These are phyloP conservation scores for Pyrrhoderma noxium DNA, from an alignment of 1,284 basidiomycete species.

Conservation along the genomic window DNA sequence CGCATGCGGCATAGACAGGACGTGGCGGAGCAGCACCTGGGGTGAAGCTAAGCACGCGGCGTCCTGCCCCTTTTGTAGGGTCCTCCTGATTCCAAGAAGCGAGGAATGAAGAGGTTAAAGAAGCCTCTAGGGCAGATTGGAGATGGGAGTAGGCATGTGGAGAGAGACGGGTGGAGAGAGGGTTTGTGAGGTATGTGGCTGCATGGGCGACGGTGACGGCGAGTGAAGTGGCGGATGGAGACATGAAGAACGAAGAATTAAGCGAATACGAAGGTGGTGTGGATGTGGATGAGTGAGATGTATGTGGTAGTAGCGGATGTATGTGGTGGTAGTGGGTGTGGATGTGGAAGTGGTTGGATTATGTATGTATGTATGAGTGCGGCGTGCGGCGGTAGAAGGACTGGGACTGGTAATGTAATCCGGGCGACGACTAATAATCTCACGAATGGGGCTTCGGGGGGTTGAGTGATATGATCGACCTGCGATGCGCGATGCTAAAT, in stretches of 20 bases:
- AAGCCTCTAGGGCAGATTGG: slow-evolving; percentile 60
- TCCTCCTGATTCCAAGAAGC: slow-evolving; percentile 51
- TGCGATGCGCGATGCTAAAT: slow-evolving; percentile 47
- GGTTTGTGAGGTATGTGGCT: slow-evolving; percentile 57
- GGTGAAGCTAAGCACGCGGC: slow-evolving; percentile 66
- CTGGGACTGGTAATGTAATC: slow-evolving; percentile 22
- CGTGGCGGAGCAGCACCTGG: slow-evolving; percentile 62
- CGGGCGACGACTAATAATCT: no score
- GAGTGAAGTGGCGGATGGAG: slow-evolving; percentile 45
- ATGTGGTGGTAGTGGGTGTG: slow-evolving; percentile 7
- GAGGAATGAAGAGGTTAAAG: slow-evolving; percentile 58
- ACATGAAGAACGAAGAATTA: no score
- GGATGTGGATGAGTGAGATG: slow-evolving; percentile 31
- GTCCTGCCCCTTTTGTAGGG: slow-evolving; percentile 58
- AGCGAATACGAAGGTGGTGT: slow-evolving; percentile 22
- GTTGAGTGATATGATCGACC: slow-evolving; percentile 45
- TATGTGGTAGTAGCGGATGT: slow-evolving; percentile 19
- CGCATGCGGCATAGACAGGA: slow-evolving; percentile 60
- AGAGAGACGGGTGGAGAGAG: slow-evolving; percentile 38
- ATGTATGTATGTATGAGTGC: slow-evolving; percentile 15
- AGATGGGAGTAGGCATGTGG: slow-evolving; percentile 55
- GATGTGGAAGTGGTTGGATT: slow-evolving; percentile 14
- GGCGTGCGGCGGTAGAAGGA: slow-evolving; percentile 17
- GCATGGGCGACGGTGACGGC: slow-evolving; percentile 62
- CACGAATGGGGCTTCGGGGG: slow-evolving; percentile 16